Conservation (phyloP, 2,329 filamentous ascomycete genomes). For the Xylaria sp. region DNA sequence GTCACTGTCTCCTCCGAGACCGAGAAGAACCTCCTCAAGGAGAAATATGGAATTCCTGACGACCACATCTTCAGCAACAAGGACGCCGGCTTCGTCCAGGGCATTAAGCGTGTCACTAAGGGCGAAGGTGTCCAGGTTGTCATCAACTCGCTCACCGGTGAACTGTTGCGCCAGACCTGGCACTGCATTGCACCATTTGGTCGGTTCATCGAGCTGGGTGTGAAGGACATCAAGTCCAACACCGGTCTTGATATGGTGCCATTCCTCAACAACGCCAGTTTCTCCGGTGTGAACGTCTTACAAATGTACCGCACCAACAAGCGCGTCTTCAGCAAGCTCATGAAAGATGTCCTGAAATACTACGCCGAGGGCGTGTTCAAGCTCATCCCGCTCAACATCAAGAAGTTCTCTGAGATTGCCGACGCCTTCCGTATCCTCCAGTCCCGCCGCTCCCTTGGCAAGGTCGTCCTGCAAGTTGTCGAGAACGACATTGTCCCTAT, state of each 20-base stretch:
- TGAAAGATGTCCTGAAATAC: constrained; percentile 42
- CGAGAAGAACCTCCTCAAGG: constrained; percentile 43
- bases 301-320: constrained; percentile 46
- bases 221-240: constrained; percentile 46
- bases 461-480: constrained; percentile 42
- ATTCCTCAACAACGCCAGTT: constrained; percentile 44
- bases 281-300: constrained; percentile 45
- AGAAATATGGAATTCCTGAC: constrained; percentile 41
- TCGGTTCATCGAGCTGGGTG: constrained; percentile 44
- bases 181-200: constrained; percentile 46
- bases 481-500: constrained; percentile 42
- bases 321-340: constrained; percentile 42
- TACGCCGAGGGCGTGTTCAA: constrained; percentile 42
- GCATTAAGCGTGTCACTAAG: constrained; percentile 44
- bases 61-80: constrained; percentile 47
- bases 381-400: constrained; percentile 43
- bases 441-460: constrained; percentile 41
- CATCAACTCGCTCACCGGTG: constrained; percentile 43
- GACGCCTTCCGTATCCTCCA: constrained; percentile 46
- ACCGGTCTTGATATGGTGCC: constrained; percentile 46
- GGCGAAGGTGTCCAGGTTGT: constrained; percentile 43
- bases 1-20: constrained; percentile 44
- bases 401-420: constrained; percentile 44
- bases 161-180: constrained; percentile 45
- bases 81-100: constrained; percentile 44